Conservation (phyloP, 1,139 yeast genomes). For the Yamadazyma atmosphaerica region DNA sequence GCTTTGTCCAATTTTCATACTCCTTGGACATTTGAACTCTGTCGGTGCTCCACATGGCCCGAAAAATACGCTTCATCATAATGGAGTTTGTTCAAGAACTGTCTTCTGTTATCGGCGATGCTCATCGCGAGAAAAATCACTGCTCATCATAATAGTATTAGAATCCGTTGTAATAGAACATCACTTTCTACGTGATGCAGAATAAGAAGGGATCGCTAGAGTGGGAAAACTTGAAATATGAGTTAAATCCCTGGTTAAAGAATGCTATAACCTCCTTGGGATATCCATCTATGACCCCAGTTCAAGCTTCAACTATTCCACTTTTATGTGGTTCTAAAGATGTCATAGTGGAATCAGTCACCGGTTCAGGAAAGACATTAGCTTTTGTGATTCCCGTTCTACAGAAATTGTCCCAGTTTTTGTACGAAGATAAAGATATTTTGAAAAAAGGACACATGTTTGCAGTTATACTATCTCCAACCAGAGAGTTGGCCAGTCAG, state of each 20-base stretch:
- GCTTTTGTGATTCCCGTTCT: conserved; percentile 84
- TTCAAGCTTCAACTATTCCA: conserved; percentile 94
- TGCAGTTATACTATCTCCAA: conserved; percentile 79
- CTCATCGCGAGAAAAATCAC: conserved; percentile 8
- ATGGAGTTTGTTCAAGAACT: background rate
- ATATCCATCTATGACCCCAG: conserved; percentile 88
- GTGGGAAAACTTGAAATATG: conserved; percentile 38
- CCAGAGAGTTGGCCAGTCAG: conserved; percentile 89
- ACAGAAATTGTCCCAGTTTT: conserved; percentile 52
- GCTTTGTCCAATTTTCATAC: conserved; percentile 53
- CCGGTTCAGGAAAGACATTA: conserved; percentile 95
- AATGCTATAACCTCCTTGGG: conserved; percentile 77
- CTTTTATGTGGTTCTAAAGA: conserved; percentile 85
- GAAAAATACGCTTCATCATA: conserved; percentile 27
- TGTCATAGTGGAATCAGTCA: conserved; percentile 94
- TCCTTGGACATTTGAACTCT: conserved; percentile 4
- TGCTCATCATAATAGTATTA: conserved; percentile 18
- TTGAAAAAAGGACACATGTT: conserved; percentile 64
- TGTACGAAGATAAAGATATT: conserved; percentile 28
- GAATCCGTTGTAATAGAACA: too few relatives aligned
- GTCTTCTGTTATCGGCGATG: conserved; percentile 3
- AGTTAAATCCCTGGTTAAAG: conserved; percentile 44
- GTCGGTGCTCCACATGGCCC: conserved; percentile 9
- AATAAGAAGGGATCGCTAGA: conserved; percentile 32
- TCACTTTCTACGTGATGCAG: background rate